Conservation (phyloP, 1,139 yeast genomes). For the Candida sojae region DNA sequence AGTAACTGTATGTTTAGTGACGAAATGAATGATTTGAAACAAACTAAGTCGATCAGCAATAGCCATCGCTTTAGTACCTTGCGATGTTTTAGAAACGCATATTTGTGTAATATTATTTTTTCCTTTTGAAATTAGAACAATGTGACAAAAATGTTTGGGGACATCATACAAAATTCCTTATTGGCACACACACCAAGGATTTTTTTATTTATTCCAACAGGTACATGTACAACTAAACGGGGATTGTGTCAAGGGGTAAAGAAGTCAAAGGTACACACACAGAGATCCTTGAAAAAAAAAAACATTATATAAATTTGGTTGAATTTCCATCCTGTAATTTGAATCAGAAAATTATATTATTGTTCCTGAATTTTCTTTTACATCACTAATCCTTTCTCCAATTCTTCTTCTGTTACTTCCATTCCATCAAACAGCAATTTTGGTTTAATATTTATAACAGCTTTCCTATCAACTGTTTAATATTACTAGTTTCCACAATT, state of each 20-base stretch:
- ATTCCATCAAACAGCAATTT: neutral
- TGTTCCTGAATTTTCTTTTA: neutral
- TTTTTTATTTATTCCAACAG: neutral
- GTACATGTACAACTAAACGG: too few relatives aligned
- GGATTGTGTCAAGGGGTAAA: constrained; percentile 1
- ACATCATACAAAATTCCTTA: neutral
- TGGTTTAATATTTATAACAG: too few relatives aligned
- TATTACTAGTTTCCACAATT: neutral
- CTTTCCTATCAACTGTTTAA: too few relatives aligned
- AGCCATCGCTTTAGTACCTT: neutral
- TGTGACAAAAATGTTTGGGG: constrained; percentile 1
- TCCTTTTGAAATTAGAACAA: constrained; percentile 1
- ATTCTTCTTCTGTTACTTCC: neutral
- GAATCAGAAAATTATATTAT: too few relatives aligned
- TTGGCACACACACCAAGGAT: neutral
- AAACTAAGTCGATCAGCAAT: neutral
- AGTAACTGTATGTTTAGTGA: too few relatives aligned
- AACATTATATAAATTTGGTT: neutral
- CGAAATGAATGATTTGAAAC: too few relatives aligned
- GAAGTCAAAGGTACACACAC: neutral
- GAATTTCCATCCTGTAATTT: neutral
- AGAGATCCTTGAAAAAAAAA: neutral
- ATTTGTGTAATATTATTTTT: constrained; percentile 1
- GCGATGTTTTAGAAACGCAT: neutral
- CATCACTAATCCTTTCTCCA: neutral